Conservation (phyloP, 1,284 basidiomycete genomes). For the Trametes polyzona region DNA sequence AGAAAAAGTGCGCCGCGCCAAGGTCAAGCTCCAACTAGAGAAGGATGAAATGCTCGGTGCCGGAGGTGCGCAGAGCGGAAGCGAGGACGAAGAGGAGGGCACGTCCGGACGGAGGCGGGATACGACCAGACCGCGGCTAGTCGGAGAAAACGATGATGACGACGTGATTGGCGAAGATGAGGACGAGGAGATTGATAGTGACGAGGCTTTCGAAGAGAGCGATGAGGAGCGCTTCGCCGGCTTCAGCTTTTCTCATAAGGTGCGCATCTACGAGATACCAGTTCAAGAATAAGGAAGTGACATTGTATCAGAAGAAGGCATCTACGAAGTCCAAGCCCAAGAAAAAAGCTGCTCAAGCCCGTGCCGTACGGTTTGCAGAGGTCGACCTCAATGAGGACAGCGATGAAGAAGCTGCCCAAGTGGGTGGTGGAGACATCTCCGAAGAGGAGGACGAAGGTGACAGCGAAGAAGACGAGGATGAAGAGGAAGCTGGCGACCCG, state of each 20-base stretch:
- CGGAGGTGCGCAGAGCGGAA: conserved; percentile 42
- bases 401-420: conserved; percentile 39
- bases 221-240: conserved; percentile 82
- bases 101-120: conserved; percentile 36
- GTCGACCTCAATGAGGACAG: conserved; percentile 73
- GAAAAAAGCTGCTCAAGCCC: conserved; percentile 27
- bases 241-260: conserved; percentile 56
- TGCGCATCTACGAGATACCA: conserved; percentile 32
- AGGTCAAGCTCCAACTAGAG: conserved; percentile 58
- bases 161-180: conserved; percentile 62
- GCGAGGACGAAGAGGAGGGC: conserved; percentile 38
- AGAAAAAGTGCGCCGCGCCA: conserved; percentile 58
- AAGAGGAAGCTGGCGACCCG: conserved; percentile 55
- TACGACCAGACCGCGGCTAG: conserved; percentile 53
- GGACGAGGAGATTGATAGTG: conserved; percentile 81
- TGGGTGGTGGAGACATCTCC: conserved; percentile 32
- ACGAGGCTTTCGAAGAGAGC: conserved; percentile 80
- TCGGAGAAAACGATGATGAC: conserved; percentile 63
- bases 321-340: conserved; percentile 15
- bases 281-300: background rate
- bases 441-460: conserved; percentile 33
- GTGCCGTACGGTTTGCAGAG: conserved; percentile 51
- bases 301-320: conserved; percentile 8
- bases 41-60: conserved; percentile 54
- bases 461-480: conserved; percentile 49